Evolutionary conservation across 371 early-diverging fungal genomes (phyloP), one percentile per base, ranked within the genome.

Genomic region (Mortierella sp.): DNA sequence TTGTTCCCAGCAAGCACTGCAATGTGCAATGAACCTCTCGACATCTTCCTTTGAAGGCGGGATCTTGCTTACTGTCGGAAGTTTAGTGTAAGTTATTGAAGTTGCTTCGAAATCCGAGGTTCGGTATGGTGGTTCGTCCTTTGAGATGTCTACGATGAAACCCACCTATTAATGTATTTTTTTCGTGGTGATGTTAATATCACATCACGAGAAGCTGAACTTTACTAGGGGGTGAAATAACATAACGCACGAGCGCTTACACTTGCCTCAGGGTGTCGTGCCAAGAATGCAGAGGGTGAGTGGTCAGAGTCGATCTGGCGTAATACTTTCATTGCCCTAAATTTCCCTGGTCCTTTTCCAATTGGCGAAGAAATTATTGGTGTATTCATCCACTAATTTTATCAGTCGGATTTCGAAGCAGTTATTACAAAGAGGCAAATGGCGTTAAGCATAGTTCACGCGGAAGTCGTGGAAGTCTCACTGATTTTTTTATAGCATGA

Each of bases 231-330:
- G 32, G 13, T 10, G 15, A 13, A 58, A 58, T 11, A 24, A 41
- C 7, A n/a, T n/a, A 65, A 50, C 61, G 57, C 22, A 74, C 59
- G 65, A 83, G 50, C 16, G 48, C 48, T 15, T 89, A 82, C 7
- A 48, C 41, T 15, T 69, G 58, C 69, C 67, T 93, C 92, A 0
- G 92, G 92, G 69, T 91, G 88, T 28, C 86, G 87, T 0, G 89
- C 88, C 24, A 90, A 67, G 53, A 93, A 87, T 0, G 87, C 87
- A 1, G 86, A 84, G 1, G 94, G 94, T 47, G 87, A 88, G 63
- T 93, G 94, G 24, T 84, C 84, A 1, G 84, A 77, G 67, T 93
- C 93, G 9, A 87, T 91, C 69, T 93, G 92, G 19, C 92, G 88
- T 87, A 93, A 87, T 19, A 91, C 88, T 66, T 89, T 91, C 89